phyloP scores from a whole-genome alignment of 805 yeast genomes.

The Teunomyces gatunensis region DNA sequence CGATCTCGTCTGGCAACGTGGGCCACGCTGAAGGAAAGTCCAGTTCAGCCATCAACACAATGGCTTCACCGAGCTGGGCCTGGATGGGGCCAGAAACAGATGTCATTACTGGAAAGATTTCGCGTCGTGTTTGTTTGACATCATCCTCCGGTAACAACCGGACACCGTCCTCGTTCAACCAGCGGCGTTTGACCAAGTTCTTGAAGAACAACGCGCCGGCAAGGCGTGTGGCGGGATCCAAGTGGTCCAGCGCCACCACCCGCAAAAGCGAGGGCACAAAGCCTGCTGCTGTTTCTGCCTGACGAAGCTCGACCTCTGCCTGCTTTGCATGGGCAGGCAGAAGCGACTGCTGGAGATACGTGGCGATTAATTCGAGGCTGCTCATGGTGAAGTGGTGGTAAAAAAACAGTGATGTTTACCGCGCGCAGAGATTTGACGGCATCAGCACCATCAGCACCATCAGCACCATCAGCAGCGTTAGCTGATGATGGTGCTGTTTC shows the following conservation, averaged over 20 bases:
- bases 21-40: constrained; percentile 95
- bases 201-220: constrained; percentile 92
- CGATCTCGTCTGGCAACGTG: constrained; percentile 68
- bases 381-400: too few species aligned
- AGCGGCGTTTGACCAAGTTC: constrained; percentile 76
- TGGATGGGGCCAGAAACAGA: constrained; percentile 75
- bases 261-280: constrained; percentile 75
- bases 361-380: constrained; percentile 47
- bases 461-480: too few species aligned
- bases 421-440: too few species aligned
- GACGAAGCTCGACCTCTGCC: constrained; percentile 63
- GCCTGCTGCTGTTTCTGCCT: constrained; percentile 65
- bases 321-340: constrained; percentile 60
- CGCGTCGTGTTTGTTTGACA: constrained; percentile 64
- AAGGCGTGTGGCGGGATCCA: constrained; percentile 59
- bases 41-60: constrained; percentile 88
- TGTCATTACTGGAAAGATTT: constrained; percentile 86
- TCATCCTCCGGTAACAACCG: constrained; percentile 62
- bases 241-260: constrained; percentile 63
- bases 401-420: too few species aligned
- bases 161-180: constrained; percentile 89
- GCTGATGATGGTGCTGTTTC: too few species aligned
- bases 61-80: constrained; percentile 92
- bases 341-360: constrained; percentile 60
- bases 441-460: too few species aligned